These are phyloP conservation scores for Claviceps capensis DNA, from an alignment of 2,329 filamentous ascomycete genomes.

Conservation along the genomic window DNA sequence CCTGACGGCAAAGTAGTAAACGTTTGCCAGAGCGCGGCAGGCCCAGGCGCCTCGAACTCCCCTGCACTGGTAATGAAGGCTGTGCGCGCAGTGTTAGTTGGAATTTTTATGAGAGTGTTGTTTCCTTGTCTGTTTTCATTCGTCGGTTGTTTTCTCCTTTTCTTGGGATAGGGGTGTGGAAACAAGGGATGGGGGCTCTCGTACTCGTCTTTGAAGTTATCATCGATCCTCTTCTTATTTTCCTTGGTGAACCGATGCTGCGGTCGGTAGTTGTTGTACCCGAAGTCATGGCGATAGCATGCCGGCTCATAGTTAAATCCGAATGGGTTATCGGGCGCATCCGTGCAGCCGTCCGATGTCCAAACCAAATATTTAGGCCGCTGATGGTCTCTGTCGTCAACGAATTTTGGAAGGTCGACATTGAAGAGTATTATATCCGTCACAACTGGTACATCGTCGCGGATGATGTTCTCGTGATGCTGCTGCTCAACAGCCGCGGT, in stretches of 20 bases:
- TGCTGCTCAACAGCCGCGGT: too few species aligned
- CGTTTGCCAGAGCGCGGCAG: background rate
- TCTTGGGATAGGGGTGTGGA: background rate
- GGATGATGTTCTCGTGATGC: too few species aligned
- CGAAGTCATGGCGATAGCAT: conserved; percentile 43
- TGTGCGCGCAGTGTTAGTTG: background rate
- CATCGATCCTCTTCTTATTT: conserved; percentile 27
- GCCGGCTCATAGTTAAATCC: conserved; percentile 28
- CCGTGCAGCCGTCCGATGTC: conserved; percentile 28
- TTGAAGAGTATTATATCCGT: too few species aligned
- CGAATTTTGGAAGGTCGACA: too few species aligned
- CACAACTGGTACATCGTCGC: too few species aligned
- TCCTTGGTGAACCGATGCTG: conserved; percentile 20
- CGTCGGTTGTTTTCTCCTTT: background rate
- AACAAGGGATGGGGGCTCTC: background rate
- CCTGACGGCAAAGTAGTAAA: background rate
- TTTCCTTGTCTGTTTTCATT: too few species aligned
- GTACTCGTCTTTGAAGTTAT: conserved; percentile 32
- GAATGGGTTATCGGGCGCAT: conserved; percentile 28
- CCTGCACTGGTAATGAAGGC: background rate
- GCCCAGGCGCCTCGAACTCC: rapidly evolving
- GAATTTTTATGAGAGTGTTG: conserved; percentile 2
- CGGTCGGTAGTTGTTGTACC: conserved; percentile 37
- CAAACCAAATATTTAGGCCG: conserved; percentile 18
- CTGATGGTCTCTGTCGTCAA: too few species aligned